Evolutionary conservation across 2,329 filamentous ascomycete genomes (phyloP).

Genomic region (Gremmenia infestans): DNA sequence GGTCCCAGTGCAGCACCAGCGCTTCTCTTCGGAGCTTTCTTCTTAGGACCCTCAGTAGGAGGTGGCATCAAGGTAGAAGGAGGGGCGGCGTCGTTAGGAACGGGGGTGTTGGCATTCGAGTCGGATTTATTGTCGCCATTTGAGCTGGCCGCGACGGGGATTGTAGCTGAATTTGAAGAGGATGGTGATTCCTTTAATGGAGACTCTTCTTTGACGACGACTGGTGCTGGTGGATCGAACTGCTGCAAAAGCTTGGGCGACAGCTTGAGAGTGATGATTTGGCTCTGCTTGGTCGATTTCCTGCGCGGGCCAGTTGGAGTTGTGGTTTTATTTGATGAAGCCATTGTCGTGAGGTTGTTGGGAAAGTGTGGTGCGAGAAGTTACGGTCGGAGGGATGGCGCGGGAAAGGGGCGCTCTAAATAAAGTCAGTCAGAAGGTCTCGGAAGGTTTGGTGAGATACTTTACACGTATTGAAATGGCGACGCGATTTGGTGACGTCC

Average conservation of each 20-base stretch:
- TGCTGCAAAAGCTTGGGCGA: slow-evolving; percentile 46
- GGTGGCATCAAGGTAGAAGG: slow-evolving; percentile 53
- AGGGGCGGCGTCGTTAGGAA: slow-evolving; percentile 49
- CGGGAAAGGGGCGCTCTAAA: background rate
- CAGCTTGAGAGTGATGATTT: slow-evolving; percentile 50
- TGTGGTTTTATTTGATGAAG: slow-evolving; percentile 21
- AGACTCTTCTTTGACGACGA: slow-evolving; percentile 37
- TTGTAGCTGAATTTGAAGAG: slow-evolving; percentile 32
- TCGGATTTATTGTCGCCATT: slow-evolving; percentile 54
- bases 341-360: slow-evolving; percentile 18
- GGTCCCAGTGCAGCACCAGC: slow-evolving; percentile 56
- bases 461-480: background rate
- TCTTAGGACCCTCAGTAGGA: slow-evolving; percentile 59
- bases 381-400: background rate
- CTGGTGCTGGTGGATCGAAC: slow-evolving; percentile 41
- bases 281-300: slow-evolving; percentile 28
- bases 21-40: slow-evolving; percentile 68
- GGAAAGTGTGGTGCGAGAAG: slow-evolving; percentile 1
- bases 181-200: slow-evolving; percentile 37
- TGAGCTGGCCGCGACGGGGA: slow-evolving; percentile 34
- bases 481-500: background rate
- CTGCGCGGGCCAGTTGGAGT: slow-evolving; percentile 17
- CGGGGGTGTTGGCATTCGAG: slow-evolving; percentile 56
- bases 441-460: background rate
- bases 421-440: background rate